phyloP scores from a whole-genome alignment of 2,329 filamentous ascomycete genomes.

The Aureobasidium sp. region DNA sequence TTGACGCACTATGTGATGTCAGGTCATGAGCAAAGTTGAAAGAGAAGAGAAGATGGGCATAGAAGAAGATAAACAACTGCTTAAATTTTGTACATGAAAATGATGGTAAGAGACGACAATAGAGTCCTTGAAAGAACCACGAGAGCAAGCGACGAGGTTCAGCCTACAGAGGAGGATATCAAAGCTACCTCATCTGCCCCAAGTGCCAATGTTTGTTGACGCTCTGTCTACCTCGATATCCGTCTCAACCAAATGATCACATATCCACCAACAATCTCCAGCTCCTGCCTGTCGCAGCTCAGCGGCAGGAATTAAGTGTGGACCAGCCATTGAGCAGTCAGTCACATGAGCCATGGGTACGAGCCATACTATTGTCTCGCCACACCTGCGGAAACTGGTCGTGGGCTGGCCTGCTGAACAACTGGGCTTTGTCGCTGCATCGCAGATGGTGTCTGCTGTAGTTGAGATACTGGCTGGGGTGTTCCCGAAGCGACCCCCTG shows the following conservation, averaged over 20 bases:
- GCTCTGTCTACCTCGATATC: not conserved
- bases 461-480: slow-evolving; percentile 12
- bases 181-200: not conserved
- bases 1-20: too few relatives aligned
- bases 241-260: not conserved
- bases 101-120: not conserved
- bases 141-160: not conserved
- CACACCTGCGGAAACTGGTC: slow-evolving; percentile 27
- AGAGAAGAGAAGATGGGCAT: too few relatives aligned
- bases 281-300: not conserved
- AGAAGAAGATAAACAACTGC: not conserved
- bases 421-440: slow-evolving; percentile 28
- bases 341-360: not conserved
- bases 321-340: too few relatives aligned
- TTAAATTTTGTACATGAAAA: not conserved
- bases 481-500: slow-evolving; percentile 11
- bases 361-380: slow-evolving; percentile 22
- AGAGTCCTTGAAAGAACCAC: not conserved
- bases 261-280: not conserved
- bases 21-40: too few relatives aligned
- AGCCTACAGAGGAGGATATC: not conserved
- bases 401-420: slow-evolving; percentile 26
- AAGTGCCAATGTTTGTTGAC: not conserved
- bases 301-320: not conserved
- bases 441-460: slow-evolving; percentile 17